Evolutionary conservation across 2,329 filamentous ascomycete species (phyloP).

Genomic region (Stachybotrys chlorohalonatus): DNA sequence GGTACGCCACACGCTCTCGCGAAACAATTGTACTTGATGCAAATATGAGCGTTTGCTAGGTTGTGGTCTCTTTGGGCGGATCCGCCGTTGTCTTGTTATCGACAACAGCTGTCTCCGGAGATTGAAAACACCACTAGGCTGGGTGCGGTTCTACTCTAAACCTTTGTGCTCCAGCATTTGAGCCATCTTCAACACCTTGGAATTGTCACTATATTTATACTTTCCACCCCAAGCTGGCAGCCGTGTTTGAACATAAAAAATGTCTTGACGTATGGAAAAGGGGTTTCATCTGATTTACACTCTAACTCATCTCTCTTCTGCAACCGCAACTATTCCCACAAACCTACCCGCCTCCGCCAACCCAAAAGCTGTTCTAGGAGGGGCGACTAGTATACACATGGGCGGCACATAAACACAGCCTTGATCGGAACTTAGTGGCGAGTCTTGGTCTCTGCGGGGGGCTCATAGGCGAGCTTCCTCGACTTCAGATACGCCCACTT

Average conservation of each 20-base stretch:
- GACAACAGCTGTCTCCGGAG: too few species aligned
- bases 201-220: too few species aligned
- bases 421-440: constrained; percentile 33
- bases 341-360: constrained; percentile 31
- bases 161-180: too few species aligned
- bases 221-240: too few species aligned
- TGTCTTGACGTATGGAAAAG: constrained; percentile 19
- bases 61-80: too few species aligned
- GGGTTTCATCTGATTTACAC: constrained; percentile 41
- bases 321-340: constrained; percentile 19
- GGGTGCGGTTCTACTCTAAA: too few species aligned
- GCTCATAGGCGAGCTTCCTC: constrained; percentile 83
- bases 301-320: constrained; percentile 27
- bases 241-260: background rate
- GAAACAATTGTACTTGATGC: too few species aligned
- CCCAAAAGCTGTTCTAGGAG: constrained; percentile 31
- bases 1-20: too few species aligned
- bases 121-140: too few species aligned
- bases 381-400: constrained; percentile 34
- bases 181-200: too few species aligned
- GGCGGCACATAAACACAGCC: constrained; percentile 12
- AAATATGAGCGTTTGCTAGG: too few species aligned
- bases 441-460: constrained; percentile 49
- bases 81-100: too few species aligned
- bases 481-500: constrained; percentile 98